These are phyloP conservation scores for Picea sitchensis DNA, from an alignment of 75 land plant species.

Conservation along the genomic window DNA sequence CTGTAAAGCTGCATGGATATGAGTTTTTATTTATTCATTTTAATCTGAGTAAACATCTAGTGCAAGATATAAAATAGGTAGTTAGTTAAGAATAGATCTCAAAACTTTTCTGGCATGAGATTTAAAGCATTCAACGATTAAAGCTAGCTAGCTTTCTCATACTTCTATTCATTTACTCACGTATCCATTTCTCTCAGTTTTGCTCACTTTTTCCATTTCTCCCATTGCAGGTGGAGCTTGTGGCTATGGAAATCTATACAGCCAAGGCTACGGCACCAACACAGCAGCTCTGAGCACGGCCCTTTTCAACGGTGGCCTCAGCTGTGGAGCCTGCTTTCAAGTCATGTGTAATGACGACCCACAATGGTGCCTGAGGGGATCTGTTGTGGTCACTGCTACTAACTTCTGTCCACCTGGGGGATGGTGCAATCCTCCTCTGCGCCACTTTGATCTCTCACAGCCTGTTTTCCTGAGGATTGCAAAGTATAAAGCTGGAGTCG, in stretches of 20 bases:
- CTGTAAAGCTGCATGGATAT: no score
- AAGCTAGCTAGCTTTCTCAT: not conserved
- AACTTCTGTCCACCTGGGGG: slow-evolving; percentile 32
- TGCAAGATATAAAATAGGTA: no score
- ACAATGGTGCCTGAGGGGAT: slow-evolving; percentile 20
- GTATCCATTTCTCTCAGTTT: not conserved
- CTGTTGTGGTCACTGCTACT: slow-evolving; percentile 28
- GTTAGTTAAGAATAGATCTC: no score
- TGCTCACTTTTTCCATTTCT: not conserved
- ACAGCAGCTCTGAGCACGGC: slow-evolving; percentile 35
- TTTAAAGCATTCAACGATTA: not conserved
- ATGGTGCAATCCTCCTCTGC: slow-evolving; percentile 17
- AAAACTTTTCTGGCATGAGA: no score
- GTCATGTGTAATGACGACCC: slow-evolving; percentile 17
- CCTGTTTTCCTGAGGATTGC: slow-evolving; percentile 15
- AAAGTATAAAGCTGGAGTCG: slow-evolving; percentile 14
- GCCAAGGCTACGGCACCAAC: slow-evolving; percentile 23
- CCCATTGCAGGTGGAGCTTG: slow-evolving; percentile 24
- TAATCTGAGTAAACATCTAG: no score
- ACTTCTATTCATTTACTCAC: not conserved
- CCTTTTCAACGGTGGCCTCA: slow-evolving; percentile 22
- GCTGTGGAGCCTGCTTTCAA: slow-evolving; percentile 31
- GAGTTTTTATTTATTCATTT: no score
- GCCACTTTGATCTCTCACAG: slow-evolving; percentile 17
- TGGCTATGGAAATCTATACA: slow-evolving; percentile 28